phyloP scores from a whole-genome alignment of 2,329 filamentous ascomycete species.

The Ascochyta rabiei region DNA sequence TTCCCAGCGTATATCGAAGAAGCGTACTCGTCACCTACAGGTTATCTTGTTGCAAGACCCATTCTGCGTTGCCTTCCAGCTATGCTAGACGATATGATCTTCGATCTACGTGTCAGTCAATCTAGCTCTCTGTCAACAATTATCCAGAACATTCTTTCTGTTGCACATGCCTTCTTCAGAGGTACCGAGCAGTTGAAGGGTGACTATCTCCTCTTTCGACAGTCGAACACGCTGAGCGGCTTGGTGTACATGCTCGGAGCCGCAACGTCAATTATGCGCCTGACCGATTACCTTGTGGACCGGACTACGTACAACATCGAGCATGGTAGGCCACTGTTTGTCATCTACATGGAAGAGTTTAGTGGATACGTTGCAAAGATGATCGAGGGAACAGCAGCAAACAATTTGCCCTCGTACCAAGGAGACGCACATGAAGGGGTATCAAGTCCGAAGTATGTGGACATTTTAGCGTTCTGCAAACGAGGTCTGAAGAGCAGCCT shows the following conservation, averaged over 20 bases:
- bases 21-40: slow-evolving; percentile 52
- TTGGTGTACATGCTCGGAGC: slow-evolving; percentile 50
- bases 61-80: slow-evolving; percentile 56
- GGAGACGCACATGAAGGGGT: slow-evolving; percentile 15
- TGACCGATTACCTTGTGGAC: slow-evolving; percentile 56
- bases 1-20: slow-evolving; percentile 63
- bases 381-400: slow-evolving; percentile 32
- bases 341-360: slow-evolving; percentile 51
- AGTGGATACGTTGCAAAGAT: slow-evolving; percentile 38
- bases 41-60: slow-evolving; percentile 60
- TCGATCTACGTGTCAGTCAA: slow-evolving; percentile 54
- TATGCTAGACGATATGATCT: slow-evolving; percentile 53
- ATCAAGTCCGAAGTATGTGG: slow-evolving; percentile 1
- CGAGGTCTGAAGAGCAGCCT: slow-evolving; percentile 54
- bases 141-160: slow-evolving; percentile 43
- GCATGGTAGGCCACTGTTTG: slow-evolving; percentile 27
- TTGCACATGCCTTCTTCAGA: slow-evolving; percentile 49
- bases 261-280: slow-evolving; percentile 48
- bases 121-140: slow-evolving; percentile 46
- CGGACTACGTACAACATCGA: slow-evolving; percentile 24
- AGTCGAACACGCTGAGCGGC: slow-evolving; percentile 49
- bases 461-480: slow-evolving; percentile 37
- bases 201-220: slow-evolving; percentile 43
- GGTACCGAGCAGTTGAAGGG: slow-evolving; percentile 47
- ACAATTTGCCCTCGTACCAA: slow-evolving; percentile 22